phyloP scores from a whole-genome alignment of 176 grass and related monocot species.

The Musa schizocarpa region DNA sequence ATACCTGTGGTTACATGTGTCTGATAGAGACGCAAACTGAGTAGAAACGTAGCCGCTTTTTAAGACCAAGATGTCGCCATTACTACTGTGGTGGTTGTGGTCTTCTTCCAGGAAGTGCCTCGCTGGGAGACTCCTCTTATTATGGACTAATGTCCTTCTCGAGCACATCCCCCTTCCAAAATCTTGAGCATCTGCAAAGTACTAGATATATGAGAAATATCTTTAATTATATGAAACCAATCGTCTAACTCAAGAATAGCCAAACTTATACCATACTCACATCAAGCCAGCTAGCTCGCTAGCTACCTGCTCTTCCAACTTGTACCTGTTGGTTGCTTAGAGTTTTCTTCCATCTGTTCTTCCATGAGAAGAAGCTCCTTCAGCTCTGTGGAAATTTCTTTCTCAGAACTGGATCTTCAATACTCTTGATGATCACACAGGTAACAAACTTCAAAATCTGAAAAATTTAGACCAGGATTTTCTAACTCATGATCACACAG shows the following conservation, averaged over 20 bases:
- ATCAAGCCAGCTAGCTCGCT: slow-evolving; percentile 1
- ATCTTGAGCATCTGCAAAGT: neutral
- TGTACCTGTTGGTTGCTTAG: no score
- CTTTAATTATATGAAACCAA: neutral
- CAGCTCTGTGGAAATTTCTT: neutral
- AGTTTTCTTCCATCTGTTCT: no score
- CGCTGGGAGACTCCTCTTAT: neutral
- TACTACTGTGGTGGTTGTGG: neutral
- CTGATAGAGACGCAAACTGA: neutral
- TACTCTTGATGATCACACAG: neutral
- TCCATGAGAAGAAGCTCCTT: no score
- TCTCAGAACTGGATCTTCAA: neutral
- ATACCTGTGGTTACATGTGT: neutral
- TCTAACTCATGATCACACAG: neutral
- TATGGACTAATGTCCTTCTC: neutral
- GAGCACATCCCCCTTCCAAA: neutral
- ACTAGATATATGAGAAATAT: neutral
- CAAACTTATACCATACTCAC: neutral
- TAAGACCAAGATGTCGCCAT: neutral
- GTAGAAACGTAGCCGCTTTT: neutral
- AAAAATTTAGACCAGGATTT: neutral
- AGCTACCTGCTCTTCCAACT: neutral
- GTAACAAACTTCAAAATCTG: neutral
- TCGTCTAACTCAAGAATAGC: neutral
- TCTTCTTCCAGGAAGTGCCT: neutral